A percentile compares a stretch with the other conserved stretches of the same genome.
Evolutionary conservation across 306 rosid species (phyloP).

Genomic region (Rosa lucieae): DNA sequence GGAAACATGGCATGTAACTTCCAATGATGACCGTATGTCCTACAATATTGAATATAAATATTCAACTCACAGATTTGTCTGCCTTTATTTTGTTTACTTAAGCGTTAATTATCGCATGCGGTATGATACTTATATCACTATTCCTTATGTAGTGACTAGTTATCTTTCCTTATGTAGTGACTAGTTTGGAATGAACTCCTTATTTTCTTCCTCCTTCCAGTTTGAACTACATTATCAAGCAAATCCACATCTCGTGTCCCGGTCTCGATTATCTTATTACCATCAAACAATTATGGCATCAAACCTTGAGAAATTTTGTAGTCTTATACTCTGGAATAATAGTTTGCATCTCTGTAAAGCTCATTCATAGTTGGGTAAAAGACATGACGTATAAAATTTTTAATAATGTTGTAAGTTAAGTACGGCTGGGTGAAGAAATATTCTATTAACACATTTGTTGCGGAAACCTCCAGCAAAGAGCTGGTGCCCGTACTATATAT

Average conservation of each 20-base stretch:
- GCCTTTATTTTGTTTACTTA: not conserved
- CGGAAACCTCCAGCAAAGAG: not conserved
- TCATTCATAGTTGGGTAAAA: not conserved
- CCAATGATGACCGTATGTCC: slow-evolving; percentile 78
- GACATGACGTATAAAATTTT: not conserved
- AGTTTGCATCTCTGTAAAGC: not conserved
- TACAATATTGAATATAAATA: slow-evolving; percentile 2
- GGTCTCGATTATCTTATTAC: not conserved
- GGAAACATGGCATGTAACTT: slow-evolving; percentile 98
- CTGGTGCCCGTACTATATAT: not conserved
- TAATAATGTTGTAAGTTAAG: not conserved
- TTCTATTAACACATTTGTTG: not conserved
- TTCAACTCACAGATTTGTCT: not conserved
- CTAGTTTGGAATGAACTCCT: not conserved
- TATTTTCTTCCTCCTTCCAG: not conserved
- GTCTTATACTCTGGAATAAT: not conserved
- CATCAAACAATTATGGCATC: not conserved
- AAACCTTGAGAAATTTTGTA: not conserved
- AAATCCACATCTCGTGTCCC: not conserved
- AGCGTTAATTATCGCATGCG: not conserved
- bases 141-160: not conserved
- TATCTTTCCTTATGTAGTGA: not conserved
- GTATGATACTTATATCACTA: not conserved
- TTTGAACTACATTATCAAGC: not conserved
- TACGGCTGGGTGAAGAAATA: not conserved